phyloP scores from a whole-genome alignment of 2,329 filamentous ascomycete genomes.

The Myriosclerotinia scirpicola region DNA sequence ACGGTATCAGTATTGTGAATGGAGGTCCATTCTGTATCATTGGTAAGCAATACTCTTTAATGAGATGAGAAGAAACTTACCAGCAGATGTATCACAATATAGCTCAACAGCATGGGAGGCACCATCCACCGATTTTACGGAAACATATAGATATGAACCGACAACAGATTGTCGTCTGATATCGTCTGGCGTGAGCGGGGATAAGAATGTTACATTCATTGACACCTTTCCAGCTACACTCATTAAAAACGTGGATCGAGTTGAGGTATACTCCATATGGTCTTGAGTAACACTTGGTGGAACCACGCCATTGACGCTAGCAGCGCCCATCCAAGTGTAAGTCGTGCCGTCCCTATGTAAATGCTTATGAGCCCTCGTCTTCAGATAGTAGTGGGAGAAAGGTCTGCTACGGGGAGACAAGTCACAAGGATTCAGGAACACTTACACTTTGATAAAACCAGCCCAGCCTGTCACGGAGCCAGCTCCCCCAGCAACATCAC shows the following conservation, averaged over 20 bases:
- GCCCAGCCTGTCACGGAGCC: constrained; percentile 63
- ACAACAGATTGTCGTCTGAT: constrained; percentile 65
- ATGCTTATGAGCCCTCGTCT: neutral
- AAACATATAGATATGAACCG: constrained; percentile 69
- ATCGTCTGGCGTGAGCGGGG: constrained; percentile 68
- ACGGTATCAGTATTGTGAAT: constrained; percentile 57
- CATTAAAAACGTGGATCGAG: constrained; percentile 68
- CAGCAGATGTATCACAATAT: constrained; percentile 71
- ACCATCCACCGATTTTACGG: constrained; percentile 62
- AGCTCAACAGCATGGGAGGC: constrained; percentile 63
- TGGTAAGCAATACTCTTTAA: neutral
- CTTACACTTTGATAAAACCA: constrained; percentile 63
- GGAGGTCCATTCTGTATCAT: constrained; percentile 63
- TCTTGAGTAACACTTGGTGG: constrained; percentile 57
- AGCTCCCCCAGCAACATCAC: constrained; percentile 40
- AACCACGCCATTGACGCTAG: constrained; percentile 43
- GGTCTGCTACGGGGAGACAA: neutral
- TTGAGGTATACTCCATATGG: constrained; percentile 69
- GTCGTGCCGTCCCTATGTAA: constrained; percentile 50
- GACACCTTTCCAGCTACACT: constrained; percentile 60
- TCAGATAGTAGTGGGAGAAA: too few relatives aligned
- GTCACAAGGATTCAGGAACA: neutral
- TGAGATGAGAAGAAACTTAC: constrained; percentile 44
- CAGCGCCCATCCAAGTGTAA: constrained; percentile 68
- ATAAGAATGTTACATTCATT: constrained; percentile 69